Base-by-base conservation (phyloP, 2,329 filamentous ascomycete genomes). In the Epichloe glyceriae region DNA sequence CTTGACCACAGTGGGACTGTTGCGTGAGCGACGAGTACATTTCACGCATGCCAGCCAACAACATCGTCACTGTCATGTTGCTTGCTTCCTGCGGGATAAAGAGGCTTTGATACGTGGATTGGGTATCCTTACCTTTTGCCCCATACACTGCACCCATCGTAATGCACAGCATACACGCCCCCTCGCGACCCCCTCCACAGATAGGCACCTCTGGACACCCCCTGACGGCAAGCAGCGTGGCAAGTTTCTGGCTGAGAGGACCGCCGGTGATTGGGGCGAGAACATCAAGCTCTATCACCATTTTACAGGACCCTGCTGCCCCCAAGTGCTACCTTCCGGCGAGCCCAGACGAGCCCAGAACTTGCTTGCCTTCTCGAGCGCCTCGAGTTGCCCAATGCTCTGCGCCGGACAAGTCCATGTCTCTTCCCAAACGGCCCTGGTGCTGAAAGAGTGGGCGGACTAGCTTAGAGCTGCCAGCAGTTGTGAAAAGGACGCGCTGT, bases 91-190 rank as follows among this genome's bases (percentile, higher is more conserved):
- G 64, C 64, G 61, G 64, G 63, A 64, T 61, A 64, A 62, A 60
- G 62, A 61, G 59, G 57, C 60, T 60, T 63, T 61, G 58, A 61
- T 64, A 59, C 61, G 57, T 66, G 61, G 59, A 67, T 68, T 67
- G 66, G 66, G 66, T 67, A 68, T 62, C 64, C 62, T 55, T 67
- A 67, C 64, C 60, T 65, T 65, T 58, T 59, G 62, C 60, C 62
- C 64, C 63, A 67, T 67, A 61, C 54, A 53, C 56, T 52, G 52
- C 55, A 56, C 53, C 56, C 56, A 57, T 60, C 41, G 50, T 52
- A 55, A 57, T 55, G 57, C 56, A 60, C 54, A 56, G 55, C 58
- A 60, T 62, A 60, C 59, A 57, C 59, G 55, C 60, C 56, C 57
- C 55, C 49, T 33, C 46, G 39, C 20, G 22, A 17, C 56, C 54